phyloP scores from a whole-genome alignment of 495 filamentous ascomycete species.

The Penicillium daleae region DNA sequence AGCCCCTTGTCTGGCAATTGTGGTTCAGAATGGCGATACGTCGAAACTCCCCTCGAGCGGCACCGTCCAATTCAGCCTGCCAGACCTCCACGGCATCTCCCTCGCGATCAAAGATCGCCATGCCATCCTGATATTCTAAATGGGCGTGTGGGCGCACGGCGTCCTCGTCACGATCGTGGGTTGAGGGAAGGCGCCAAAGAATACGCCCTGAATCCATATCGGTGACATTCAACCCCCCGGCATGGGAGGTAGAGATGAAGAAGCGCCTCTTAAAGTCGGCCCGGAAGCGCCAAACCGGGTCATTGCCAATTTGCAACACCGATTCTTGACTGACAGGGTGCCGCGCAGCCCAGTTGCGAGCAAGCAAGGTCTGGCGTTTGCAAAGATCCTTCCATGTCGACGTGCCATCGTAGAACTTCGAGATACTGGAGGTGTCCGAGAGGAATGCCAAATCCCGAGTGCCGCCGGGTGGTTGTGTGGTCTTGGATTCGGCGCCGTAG shows the following conservation, averaged over 20 bases:
- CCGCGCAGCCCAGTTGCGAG: slow-evolving; percentile 39
- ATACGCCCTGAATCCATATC: slow-evolving; percentile 43
- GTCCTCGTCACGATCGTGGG: slow-evolving; percentile 31
- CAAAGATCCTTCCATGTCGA: slow-evolving; percentile 46
- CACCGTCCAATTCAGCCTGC: slow-evolving; percentile 37
- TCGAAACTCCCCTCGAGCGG: slow-evolving; percentile 41
- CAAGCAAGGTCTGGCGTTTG: slow-evolving; percentile 40
- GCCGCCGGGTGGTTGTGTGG: slow-evolving; percentile 22
- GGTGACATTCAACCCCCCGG: slow-evolving; percentile 43
- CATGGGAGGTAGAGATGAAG: slow-evolving; percentile 44
- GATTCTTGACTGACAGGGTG: slow-evolving; percentile 36
- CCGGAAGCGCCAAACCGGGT: slow-evolving; percentile 46
- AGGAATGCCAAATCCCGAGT: slow-evolving; percentile 32
- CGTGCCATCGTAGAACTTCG: slow-evolving; percentile 29
- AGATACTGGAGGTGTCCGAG: slow-evolving; percentile 23
- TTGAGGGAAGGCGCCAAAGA: slow-evolving; percentile 44
- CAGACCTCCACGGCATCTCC: slow-evolving; percentile 46
- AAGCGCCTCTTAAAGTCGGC: slow-evolving; percentile 46
- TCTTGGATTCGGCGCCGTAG: slow-evolving; percentile 38
- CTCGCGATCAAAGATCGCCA: slow-evolving; percentile 46
- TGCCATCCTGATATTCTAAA: slow-evolving; percentile 48
- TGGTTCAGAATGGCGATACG: slow-evolving; percentile 42
- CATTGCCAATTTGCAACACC: slow-evolving; percentile 43
- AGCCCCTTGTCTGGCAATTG: slow-evolving; percentile 44
- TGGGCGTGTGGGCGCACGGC: slow-evolving; percentile 42